phyloP scores from a whole-genome alignment of 306 rosid genomes.

The Sophora flavescens region DNA sequence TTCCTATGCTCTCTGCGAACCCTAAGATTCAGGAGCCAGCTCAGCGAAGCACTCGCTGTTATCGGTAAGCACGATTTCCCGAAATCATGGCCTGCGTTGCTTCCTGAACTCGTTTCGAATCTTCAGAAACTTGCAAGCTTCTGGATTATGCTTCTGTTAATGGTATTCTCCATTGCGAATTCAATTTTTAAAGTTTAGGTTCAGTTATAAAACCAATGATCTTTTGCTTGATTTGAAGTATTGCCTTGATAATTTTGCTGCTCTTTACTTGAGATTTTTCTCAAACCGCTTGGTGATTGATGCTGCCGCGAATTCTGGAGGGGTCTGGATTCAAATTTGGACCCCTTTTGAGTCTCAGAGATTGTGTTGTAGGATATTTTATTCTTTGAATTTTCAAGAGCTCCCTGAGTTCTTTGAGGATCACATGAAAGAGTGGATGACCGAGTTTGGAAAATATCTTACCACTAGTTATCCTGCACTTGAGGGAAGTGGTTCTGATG shows the following conservation, averaged over 20 bases:
- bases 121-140: conserved; percentile 62
- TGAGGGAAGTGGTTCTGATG: conserved; percentile 71
- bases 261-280: conserved; percentile 71
- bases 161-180: conserved; percentile 86
- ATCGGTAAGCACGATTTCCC: conserved; percentile 93
- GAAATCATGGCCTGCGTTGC: conserved; percentile 77
- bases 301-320: conserved; percentile 46
- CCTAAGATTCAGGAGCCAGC: conserved; percentile 84
- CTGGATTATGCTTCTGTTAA: conserved; percentile 78
- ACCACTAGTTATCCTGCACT: conserved; percentile 68
- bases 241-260: conserved; percentile 83
- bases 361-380: conserved; percentile 82
- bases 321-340: conserved; percentile 39
- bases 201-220: conserved; percentile 76
- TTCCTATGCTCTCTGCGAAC: conserved; percentile 80
- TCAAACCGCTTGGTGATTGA: conserved; percentile 78
- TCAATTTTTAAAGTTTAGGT: conserved; percentile 86
- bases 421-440: conserved; percentile 97
- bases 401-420: conserved; percentile 96
- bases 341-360: conserved; percentile 82
- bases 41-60: conserved; percentile 88
- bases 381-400: conserved; percentile 87
- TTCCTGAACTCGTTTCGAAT: conserved; percentile 77
- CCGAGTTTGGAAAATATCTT: conserved; percentile 74
- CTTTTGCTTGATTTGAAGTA: conserved; percentile 87